Evolutionary conservation across 345 rosid species (phyloP), one percentile per base, ranked within the genome.

Genomic region (Bruguiera gymnorhiza): DNA sequence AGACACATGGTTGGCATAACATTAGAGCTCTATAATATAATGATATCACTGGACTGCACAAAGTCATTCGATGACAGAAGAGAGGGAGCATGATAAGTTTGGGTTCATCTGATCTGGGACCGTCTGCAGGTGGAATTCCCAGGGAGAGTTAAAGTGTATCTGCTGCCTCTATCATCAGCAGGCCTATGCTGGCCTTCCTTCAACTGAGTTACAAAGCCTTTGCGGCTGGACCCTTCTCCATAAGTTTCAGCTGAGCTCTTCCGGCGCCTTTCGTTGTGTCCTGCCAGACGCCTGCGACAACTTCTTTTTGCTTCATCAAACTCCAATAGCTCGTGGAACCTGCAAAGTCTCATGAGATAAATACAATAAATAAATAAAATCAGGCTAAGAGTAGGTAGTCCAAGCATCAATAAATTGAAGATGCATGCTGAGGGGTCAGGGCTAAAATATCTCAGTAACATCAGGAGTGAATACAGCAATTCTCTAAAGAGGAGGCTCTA

Each of bases 221-320:
- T 81, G 50, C 93, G 76, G 72, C 82, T 72, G 0, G 96, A 75
- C 0, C 89, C 87, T 70, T 88, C 97, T 54, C 88, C 89, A 7
- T 56, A 61, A 23, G 75, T 50, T 19, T 89, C 93, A 26, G 79
- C 79, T 6, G 86, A 76, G 81, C 72, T 88, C 82, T 89, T 92
- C 79, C 97, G 76, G 7, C 97, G 80, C 81, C 97, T 68, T 76
- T 93, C 98, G 34, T 93, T 93, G 86, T 90, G 96, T 63, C 96
- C 96, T 0, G 93, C 96, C 77, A 92, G 58, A 34, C 96, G 86
- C 72, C 86, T 79, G 19, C 97, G 76, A 37, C 97, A 92, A 57
- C 97, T 92, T 82, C 94, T 88, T 76, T 92, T 92, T 6, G 88
- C 74, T 64, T 86, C 96, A 75, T 92, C 97, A 52, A 92, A 92